These are phyloP conservation scores for Sporothrix sp. DNA, from an alignment of 2,329 filamentous ascomycete species.

Conservation along the genomic window DNA sequence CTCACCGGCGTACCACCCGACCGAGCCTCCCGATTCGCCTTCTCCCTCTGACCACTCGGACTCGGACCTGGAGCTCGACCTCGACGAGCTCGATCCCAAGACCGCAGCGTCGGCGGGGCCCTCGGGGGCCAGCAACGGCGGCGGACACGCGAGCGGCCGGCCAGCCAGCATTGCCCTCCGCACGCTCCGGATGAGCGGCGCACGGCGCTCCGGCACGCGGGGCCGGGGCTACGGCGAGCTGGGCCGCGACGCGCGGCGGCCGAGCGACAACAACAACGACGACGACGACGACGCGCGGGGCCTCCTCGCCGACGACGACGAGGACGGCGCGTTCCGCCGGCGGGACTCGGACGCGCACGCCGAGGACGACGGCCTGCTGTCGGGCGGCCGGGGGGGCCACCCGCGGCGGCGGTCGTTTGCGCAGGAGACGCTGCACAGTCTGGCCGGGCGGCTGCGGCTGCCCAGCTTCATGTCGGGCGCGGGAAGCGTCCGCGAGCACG, in stretches of 20 bases:
- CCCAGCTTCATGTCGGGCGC: constrained; percentile 55
- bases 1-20: constrained; percentile 40
- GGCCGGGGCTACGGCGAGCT: constrained; percentile 50
- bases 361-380: constrained; percentile 66
- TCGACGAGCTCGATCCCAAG: constrained; percentile 67
- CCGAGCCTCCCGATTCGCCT: constrained; percentile 56
- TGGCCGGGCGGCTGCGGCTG: constrained; percentile 47
- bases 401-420: constrained; percentile 29
- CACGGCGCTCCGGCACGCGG: constrained; percentile 47
- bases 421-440: constrained; percentile 33
- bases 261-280: constrained; percentile 45
- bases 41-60: constrained; percentile 60
- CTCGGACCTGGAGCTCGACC: constrained; percentile 67
- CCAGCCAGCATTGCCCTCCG: constrained; percentile 59
- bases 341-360: constrained; percentile 50
- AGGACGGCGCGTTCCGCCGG: constrained; percentile 28
- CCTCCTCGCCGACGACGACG: constrained; percentile 25
- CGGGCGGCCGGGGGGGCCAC: constrained; percentile 32
- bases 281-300: constrained; percentile 41
- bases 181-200: constrained; percentile 56
- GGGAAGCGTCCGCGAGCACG: constrained; percentile 26
- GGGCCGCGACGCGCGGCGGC: constrained; percentile 39
- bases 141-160: constrained; percentile 21
- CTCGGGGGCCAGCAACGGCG: constrained; percentile 17
- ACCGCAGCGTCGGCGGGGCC: constrained; percentile 20